Conservation (phyloP, 108 stramenopile species). For the Bacterosira constricta region DNA sequence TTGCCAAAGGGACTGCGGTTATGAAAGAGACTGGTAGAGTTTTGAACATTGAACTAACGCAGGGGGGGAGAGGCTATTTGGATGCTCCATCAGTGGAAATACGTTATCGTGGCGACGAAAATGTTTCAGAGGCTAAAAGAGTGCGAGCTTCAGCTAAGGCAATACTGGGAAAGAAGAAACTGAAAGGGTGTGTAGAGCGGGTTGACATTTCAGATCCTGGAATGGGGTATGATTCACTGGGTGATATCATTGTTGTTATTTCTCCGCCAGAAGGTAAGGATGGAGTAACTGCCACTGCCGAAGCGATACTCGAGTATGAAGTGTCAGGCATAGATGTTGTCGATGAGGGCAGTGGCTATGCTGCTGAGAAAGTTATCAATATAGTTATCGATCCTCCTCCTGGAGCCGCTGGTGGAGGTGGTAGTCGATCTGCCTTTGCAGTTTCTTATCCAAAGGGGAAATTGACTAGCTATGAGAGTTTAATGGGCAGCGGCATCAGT, state of each 20-base stretch:
- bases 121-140: neutral
- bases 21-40: constrained; percentile 66
- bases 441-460: constrained; percentile 39
- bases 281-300: constrained; percentile 66
- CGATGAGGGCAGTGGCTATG: constrained; percentile 81
- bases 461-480: constrained; percentile 36
- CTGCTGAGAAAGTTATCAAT: constrained; percentile 67
- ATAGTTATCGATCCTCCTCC: constrained; percentile 78
- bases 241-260: constrained; percentile 49
- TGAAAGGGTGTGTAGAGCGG: constrained; percentile 70
- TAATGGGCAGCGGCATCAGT: constrained; percentile 15
- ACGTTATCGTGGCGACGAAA: constrained; percentile 29
- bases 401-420: constrained; percentile 29
- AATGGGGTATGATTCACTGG: constrained; percentile 63
- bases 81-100: constrained; percentile 68
- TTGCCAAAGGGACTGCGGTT: constrained; percentile 67
- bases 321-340: constrained; percentile 68
- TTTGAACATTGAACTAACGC: constrained; percentile 64
- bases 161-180: constrained; percentile 55
- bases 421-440: constrained; percentile 22
- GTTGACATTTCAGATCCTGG: constrained; percentile 69
- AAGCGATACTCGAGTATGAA: constrained; percentile 69
- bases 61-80: constrained; percentile 72
- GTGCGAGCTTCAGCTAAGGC: constrained; percentile 68
- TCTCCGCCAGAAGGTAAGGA: constrained; percentile 60